These are phyloP conservation scores for Cryptococcus sp. DNA, from an alignment of 1,284 basidiomycete genomes.

Conservation along the genomic window DNA sequence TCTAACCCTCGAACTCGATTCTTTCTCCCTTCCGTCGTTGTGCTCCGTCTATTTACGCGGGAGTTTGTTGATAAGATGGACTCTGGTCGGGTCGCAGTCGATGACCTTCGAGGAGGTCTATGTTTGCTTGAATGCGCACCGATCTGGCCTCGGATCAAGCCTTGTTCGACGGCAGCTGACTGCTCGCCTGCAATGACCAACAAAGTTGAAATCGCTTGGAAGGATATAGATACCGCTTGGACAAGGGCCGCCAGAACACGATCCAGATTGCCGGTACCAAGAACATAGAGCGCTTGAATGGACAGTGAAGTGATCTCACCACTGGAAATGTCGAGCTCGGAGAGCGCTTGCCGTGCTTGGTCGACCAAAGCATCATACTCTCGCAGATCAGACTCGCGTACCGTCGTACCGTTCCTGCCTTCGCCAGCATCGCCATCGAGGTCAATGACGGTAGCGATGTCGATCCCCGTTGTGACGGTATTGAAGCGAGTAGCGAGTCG, in stretches of 20 bases:
- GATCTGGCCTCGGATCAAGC: slow-evolving; percentile 31
- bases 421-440: slow-evolving; percentile 42
- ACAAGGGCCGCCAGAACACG: slow-evolving; percentile 3
- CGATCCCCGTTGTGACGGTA: slow-evolving; percentile 29
- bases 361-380: slow-evolving; percentile 43
- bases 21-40: slow-evolving; percentile 2
- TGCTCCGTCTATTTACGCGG: not conserved
- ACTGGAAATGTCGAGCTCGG: slow-evolving; percentile 36
- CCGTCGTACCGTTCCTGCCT: slow-evolving; percentile 9
- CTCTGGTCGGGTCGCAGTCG: not conserved
- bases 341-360: slow-evolving; percentile 35
- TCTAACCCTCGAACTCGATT: slow-evolving; percentile 32
- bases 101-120: not conserved
- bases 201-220: slow-evolving; percentile 30
- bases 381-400: slow-evolving; percentile 26
- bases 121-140: slow-evolving; percentile 27
- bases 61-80: slow-evolving; percentile 7
- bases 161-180: slow-evolving; percentile 29
- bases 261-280: slow-evolving; percentile 1
- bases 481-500: slow-evolving; percentile 25
- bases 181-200: slow-evolving; percentile 39
- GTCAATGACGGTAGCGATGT: slow-evolving; percentile 50
- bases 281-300: slow-evolving; percentile 3
- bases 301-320: slow-evolving; percentile 6
- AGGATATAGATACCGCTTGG: slow-evolving; percentile 22